Base-by-base conservation (phyloP, 2,329 filamentous ascomycete species). In the Epichloe amarillans region DNA sequence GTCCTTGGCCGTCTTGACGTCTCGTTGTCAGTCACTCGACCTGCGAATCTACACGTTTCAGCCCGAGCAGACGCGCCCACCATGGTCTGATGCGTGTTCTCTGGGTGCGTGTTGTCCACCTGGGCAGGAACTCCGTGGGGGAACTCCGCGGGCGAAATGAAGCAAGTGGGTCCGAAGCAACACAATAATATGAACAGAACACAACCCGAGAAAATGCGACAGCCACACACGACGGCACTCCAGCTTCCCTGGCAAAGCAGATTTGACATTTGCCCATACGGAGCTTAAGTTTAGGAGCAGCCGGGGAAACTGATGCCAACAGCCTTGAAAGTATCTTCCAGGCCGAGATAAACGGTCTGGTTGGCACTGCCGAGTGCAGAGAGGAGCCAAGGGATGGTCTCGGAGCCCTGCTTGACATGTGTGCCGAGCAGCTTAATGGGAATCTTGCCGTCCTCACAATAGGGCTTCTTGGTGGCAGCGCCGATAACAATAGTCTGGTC, bases 371-470 rank as follows among this genome's bases (percentile, higher is more conserved):
- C 68, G 26, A 84, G 72, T 21, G 79, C 77, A 17, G 74, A 67
- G 52, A 72, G 68, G 53, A 77, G 81, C 64, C 83, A 84, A 38
- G 65, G 61, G 49, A 84, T 64, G 44, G 70, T 63, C 60, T 79
- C 60, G 53, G 74, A 77, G 54, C 72, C 53, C 61, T 76, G 74
- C 43, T 67, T 57, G 53, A 80, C 79, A 33, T 69, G 65, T 50
- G 72, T 70, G 49, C 79, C 80, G 6, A 68, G 62, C 51, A 84
- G 71, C 50, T 72, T 61, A 57, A 84, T 70, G 44, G 79, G 74
- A 1, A 84, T 60, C 2, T 77, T 62, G 43, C 74, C 75, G 48
- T 71, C 69, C 50, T 73, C 68, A 67, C 81, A 84, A 59, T 73
- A 75, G 3, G 71, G 70, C 53, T 66, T 56, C 51, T 62, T 64